phyloP scores from a whole-genome alignment of 2,329 filamentous ascomycete species.

The Calonectria hawksworthii region DNA sequence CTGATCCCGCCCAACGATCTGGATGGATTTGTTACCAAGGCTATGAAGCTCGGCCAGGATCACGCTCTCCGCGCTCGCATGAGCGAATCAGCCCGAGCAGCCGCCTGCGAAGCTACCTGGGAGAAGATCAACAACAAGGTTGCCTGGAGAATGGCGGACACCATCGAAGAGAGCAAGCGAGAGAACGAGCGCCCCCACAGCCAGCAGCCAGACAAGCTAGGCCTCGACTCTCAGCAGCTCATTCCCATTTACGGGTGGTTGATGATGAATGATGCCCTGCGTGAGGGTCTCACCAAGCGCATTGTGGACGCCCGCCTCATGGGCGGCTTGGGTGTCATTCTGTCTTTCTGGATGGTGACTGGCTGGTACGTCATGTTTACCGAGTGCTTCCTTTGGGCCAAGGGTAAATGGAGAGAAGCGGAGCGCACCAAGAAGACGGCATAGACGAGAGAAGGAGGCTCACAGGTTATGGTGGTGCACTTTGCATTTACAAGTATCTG shows the following conservation, averaged over 20 bases:
- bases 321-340: conserved; percentile 61
- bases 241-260: conserved; percentile 61
- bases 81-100: conserved; percentile 61
- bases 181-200: conserved; percentile 42
- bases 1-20: conserved; percentile 72
- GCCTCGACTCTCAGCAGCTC: conserved; percentile 47
- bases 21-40: conserved; percentile 68
- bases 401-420: conserved; percentile 48
- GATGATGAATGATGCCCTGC: conserved; percentile 56
- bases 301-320: conserved; percentile 61
- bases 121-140: conserved; percentile 80
- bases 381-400: conserved; percentile 58
- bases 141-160: conserved; percentile 72
- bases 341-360: conserved; percentile 64
- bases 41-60: conserved; percentile 64
- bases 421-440: conserved; percentile 41
- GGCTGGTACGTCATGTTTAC: conserved; percentile 65
- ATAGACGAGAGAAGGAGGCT: conserved; percentile 20
- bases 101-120: conserved; percentile 77
- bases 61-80: conserved; percentile 59
- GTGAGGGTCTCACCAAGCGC: conserved; percentile 51
- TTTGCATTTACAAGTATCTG: conserved; percentile 5
- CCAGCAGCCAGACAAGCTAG: conserved; percentile 29
- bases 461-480: conserved; percentile 12
- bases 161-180: conserved; percentile 61